phyloP scores from a whole-genome alignment of 208 protist genomes.

The Wallacemonas sp. region DNA sequence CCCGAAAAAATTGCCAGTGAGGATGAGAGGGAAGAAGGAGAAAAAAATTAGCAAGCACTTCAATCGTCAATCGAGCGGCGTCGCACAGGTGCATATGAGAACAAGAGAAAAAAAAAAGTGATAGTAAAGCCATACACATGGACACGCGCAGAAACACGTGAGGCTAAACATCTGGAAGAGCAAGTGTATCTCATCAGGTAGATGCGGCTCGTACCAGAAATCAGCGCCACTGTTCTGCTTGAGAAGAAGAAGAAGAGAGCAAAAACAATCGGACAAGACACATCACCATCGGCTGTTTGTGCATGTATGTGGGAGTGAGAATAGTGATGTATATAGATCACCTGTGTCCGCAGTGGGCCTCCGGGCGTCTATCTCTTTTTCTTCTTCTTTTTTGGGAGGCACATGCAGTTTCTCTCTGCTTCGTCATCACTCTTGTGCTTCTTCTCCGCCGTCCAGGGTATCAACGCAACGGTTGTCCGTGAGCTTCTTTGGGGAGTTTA shows the following conservation, averaged over 20 bases:
- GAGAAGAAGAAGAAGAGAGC: background rate
- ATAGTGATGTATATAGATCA: no score
- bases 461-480: no score
- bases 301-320: conserved; percentile 8
- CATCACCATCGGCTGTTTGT: background rate
- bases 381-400: no score
- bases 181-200: background rate
- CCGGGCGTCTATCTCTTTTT: no score
- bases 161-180: background rate
- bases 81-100: no score
- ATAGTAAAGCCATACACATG: no score
- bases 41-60: background rate
- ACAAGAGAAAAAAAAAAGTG: no score
- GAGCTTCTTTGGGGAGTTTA: no score
- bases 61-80: no score
- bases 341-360: no score
- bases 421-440: background rate
- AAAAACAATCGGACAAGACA: background rate
- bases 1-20: background rate
- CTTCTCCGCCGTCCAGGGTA: background rate
- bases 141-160: background rate
- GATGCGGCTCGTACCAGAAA: background rate
- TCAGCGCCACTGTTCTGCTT: background rate
- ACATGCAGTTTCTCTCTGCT: no score
- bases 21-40: conserved; percentile 7